A percentile compares a stretch with the other conserved stretches of the same genome.
These are phyloP conservation scores for Colletotrichum australisinense DNA, from an alignment of 2,329 filamentous ascomycete species.

Conservation along the genomic window DNA sequence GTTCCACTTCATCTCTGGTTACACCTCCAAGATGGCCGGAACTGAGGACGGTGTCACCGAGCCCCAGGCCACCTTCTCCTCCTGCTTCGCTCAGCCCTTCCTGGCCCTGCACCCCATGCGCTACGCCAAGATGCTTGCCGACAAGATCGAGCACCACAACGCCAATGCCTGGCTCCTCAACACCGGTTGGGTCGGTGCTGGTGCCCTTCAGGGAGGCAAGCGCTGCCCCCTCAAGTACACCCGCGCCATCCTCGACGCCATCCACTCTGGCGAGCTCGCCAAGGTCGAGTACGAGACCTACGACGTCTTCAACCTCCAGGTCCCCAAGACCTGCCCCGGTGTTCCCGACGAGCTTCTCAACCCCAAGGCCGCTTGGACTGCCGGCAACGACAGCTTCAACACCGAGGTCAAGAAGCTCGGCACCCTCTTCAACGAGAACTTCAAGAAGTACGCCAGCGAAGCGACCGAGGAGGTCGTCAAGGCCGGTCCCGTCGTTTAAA, in stretches of 20 bases:
- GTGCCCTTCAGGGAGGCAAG: constrained; percentile 91
- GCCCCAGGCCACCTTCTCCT: constrained; percentile 98
- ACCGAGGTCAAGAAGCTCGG: constrained; percentile 92
- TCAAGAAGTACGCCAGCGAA: constrained; percentile 91
- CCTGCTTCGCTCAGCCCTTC: constrained; percentile 99
- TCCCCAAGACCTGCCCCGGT: constrained; percentile 91
- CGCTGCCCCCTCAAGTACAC: constrained; percentile 99
- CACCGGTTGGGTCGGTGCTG: constrained; percentile 96
- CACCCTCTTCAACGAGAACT: constrained; percentile 93
- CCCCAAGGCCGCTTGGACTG: constrained; percentile 92
- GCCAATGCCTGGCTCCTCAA: constrained; percentile 98
- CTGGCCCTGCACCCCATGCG: constrained; percentile 98
- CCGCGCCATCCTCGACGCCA: constrained; percentile 96
- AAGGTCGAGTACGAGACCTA: constrained; percentile 95
- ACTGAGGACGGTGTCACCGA: constrained; percentile 97
- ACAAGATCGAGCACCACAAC: constrained; percentile 96
- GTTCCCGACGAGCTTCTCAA: constrained; percentile 95
- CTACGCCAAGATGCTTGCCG: constrained; percentile 97
- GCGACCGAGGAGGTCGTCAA: constrained; percentile 83
- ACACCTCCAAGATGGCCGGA: constrained; percentile 99
- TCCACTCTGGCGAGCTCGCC: constrained; percentile 96
- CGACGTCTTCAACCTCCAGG: constrained; percentile 94
- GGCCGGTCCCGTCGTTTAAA: constrained; percentile 63
- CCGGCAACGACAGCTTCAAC: constrained; percentile 83
- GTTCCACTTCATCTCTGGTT: constrained; percentile 99